Evolutionary conservation across 2,329 filamentous ascomycete genomes (phyloP).

Genomic region (Curvularia lunata): DNA sequence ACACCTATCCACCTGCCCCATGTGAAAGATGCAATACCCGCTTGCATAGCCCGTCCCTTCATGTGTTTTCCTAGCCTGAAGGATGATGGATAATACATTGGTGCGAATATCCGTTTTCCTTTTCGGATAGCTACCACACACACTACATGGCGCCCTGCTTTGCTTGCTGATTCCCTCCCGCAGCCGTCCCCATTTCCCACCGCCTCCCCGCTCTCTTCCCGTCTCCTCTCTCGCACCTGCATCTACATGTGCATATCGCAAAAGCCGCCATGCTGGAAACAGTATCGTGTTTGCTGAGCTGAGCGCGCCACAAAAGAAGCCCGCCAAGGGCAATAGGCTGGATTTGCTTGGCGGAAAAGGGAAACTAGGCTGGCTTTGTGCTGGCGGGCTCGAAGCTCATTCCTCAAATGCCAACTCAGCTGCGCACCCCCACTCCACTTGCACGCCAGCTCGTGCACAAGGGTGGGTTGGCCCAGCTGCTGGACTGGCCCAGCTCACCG

Average conservation of each 20-base stretch:
- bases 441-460: conserved; percentile 1
- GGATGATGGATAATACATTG: background rate
- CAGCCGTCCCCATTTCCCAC: no score
- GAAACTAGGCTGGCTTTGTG: conserved; percentile 6
- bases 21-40: no score
- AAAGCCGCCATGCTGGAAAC: no score
- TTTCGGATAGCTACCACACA: background rate
- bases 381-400: conserved; percentile 9
- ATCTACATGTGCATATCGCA: background rate
- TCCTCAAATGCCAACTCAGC: conserved; percentile 14
- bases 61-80: no score
- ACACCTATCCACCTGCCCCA: no score
- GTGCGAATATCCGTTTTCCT: conserved; percentile 11
- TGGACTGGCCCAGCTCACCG: background rate
- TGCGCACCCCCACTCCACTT: background rate
- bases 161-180: conserved; percentile 4
- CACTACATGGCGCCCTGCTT: background rate
- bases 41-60: no score
- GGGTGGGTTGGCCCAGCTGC: background rate
- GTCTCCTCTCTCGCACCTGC: conserved; percentile 1
- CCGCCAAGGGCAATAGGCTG: no score
- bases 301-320: no score
- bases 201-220: conserved; percentile 7
- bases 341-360: no score
- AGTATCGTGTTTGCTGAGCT: no score